Conservation (phyloP, 129 eudicot species). For the sunflower (Helianthus annuus) region DNA sequence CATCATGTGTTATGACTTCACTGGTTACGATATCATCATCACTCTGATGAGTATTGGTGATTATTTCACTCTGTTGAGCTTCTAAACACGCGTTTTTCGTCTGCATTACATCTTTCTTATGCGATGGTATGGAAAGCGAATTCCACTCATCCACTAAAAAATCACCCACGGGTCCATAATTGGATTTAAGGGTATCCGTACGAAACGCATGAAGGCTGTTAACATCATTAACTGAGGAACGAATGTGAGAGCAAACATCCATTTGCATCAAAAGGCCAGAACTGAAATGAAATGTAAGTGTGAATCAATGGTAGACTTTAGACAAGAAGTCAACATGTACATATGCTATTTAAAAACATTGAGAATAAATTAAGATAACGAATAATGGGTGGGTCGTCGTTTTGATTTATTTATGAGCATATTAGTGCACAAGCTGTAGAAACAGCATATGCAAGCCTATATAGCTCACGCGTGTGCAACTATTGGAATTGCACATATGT, state of each 20-base stretch:
- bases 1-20: slow-evolving; percentile 7
- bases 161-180: slow-evolving; percentile 17
- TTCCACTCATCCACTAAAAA: slow-evolving; percentile 37
- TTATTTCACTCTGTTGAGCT: slow-evolving; percentile 8
- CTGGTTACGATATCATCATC: slow-evolving; percentile 13
- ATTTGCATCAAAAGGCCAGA: slow-evolving; percentile 28
- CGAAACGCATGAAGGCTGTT: slow-evolving; percentile 32
- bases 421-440: slow-evolving; percentile 19
- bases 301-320: background rate
- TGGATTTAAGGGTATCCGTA: slow-evolving; percentile 31
- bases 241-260: slow-evolving; percentile 46
- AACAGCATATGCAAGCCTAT: slow-evolving; percentile 17
- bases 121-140: slow-evolving; percentile 25
- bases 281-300: slow-evolving; percentile 14
- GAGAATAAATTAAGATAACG: background rate
- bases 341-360: background rate
- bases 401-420: background rate
- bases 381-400: background rate
- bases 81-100: slow-evolving; percentile 25
- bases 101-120: slow-evolving; percentile 21
- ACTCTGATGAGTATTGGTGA: background rate
- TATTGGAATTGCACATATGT: slow-evolving; percentile 21
- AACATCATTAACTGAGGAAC: slow-evolving; percentile 34
- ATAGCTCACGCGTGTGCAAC: background rate
- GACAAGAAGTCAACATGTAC: background rate